Evolutionary conservation across 768 basidiomycete genomes (phyloP), one percentile per base, ranked within the genome.

Genomic region (Boletus rubroflammeus): DNA sequence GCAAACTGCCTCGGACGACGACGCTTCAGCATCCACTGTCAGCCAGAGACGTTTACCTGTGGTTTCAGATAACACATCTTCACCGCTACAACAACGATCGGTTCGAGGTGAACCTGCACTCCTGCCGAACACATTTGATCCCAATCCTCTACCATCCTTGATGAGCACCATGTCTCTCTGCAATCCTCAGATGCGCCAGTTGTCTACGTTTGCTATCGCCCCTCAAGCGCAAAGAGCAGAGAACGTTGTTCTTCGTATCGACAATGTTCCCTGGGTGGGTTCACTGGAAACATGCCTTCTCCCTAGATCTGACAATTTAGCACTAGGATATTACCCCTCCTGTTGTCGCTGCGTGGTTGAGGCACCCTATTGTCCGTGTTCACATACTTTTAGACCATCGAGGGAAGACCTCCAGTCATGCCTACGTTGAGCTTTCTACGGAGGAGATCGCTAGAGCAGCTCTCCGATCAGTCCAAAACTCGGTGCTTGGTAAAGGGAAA

Each of bases 241-340:
- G 34, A 73, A 78, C 25, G 76, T 84, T 29, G 90, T 93, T 13
- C 76, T 93, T 41, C 76, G 91, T 25, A 88, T 93, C 59, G 91
- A 93, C 67, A 93, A 93, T 62, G 89, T 93, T 50, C 91, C 91
- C 47, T 93, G 90, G 90, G 89, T 90, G 63, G 40, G 81, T 72
- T 43, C 39, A 47, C 43, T 50, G 23, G 56, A 28, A 26, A n/a
- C 14, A n/a, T 19, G 41, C 28, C 35, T 17, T 40, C 26, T 17
- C 23, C 13, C 17, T 3, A 4, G 44, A 32, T 47, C 59, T 59
- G 45, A 62, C 42, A 36, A 25, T 49, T 49, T 55, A 28, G 48
- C 26, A 53, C 2, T 53, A 92, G 89, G 91, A 93, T 66, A 91
- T 93, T 54, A 93, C 91, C 0, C 91, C 91, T 5, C 79, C 81